Base-by-base conservation (phyloP, 352 stramenopile species). In the Phytophthora meadii region DNA sequence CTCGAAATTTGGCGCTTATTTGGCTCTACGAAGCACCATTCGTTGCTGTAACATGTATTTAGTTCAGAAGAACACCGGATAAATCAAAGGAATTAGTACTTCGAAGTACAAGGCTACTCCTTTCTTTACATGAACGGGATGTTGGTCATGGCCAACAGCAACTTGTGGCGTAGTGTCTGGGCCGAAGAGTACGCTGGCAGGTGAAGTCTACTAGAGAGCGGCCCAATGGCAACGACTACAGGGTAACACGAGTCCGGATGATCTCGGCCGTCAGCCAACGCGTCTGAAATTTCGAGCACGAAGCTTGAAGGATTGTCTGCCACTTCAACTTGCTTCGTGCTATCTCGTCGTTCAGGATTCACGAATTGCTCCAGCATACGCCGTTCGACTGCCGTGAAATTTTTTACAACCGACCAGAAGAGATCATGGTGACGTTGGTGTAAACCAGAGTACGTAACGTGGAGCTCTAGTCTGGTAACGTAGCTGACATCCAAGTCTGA, bases 241-340 rank as follows among this genome's bases (percentile, higher is more conserved):
- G 82, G 84, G 41, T 85, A 90, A 46, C 78, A 89, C 2, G 79
- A 76, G 39, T 92, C 82, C 2, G 78, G 76, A 47, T 86, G 65
- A 28, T 79, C 72, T 30, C 74, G 61, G n/a, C 72, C 72, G 36
- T 87, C 80, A 0, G 68, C 57, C 11, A 85, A 56, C 0, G 74
- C 66, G 3, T 79, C 76, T 4, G 65, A 59, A 24, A 92, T 66
- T 52, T 92, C 72, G 14, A 92, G 63, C 0, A 77, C 65, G 37
- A 89, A 79, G 0, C 5, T 39, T 9, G 47, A 24, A 1, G 36
- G 44, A 2, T 42, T 42, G 15, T 59, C 40, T 2, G 11, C 14
- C 15, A 25, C 14, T 37, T 66, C 67, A 17, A 36, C 9, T 56
- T 70, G 63, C 15, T 61, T 56, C 1, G 25, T 37, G 5, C n/a